These are phyloP conservation scores for Zygotorulaspora sp. DNA, from an alignment of 805 yeast genomes.

Conservation along the genomic window DNA sequence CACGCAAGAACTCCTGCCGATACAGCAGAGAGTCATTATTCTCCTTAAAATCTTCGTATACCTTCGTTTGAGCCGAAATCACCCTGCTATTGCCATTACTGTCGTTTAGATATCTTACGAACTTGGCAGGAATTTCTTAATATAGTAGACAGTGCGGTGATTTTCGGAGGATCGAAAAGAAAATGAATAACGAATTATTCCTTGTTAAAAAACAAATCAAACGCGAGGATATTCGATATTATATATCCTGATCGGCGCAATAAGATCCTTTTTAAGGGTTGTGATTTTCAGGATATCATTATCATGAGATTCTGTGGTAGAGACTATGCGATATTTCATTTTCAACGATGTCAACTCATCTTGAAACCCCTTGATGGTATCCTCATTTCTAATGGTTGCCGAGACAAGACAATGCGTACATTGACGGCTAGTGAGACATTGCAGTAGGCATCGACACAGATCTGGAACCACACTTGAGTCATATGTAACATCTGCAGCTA, in stretches of 20 bases:
- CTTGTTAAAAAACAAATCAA: too few relatives aligned
- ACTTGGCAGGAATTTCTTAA: slow-evolving; percentile 1
- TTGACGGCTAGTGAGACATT: slow-evolving; percentile 16
- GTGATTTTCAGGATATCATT: slow-evolving; percentile 4
- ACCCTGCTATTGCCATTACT: too few relatives aligned
- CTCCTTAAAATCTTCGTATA: not conserved
- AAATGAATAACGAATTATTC: too few relatives aligned
- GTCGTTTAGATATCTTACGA: too few relatives aligned
- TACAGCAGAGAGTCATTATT: not conserved
- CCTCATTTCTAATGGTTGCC: slow-evolving; percentile 68
- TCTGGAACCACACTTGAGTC: slow-evolving; percentile 57
- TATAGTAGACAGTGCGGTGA: too few relatives aligned
- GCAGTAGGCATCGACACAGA: slow-evolving; percentile 46
- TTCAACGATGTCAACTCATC: slow-evolving; percentile 25
- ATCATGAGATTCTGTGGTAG: slow-evolving; percentile 17
- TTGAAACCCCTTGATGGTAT: slow-evolving; percentile 46
- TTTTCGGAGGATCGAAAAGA: too few relatives aligned
- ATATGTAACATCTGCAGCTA: slow-evolving; percentile 89
- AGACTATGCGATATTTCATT: slow-evolving; percentile 23
- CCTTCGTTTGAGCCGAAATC: too few relatives aligned
- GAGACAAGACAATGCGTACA: slow-evolving; percentile 44
- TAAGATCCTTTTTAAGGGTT: slow-evolving; percentile 14
- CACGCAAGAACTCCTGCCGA: not conserved
- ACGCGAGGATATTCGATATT: too few relatives aligned
- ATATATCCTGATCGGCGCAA: slow-evolving; percentile 26